Conservation (phyloP, 805 yeast species). For the Tanozyma kutaoensis region DNA sequence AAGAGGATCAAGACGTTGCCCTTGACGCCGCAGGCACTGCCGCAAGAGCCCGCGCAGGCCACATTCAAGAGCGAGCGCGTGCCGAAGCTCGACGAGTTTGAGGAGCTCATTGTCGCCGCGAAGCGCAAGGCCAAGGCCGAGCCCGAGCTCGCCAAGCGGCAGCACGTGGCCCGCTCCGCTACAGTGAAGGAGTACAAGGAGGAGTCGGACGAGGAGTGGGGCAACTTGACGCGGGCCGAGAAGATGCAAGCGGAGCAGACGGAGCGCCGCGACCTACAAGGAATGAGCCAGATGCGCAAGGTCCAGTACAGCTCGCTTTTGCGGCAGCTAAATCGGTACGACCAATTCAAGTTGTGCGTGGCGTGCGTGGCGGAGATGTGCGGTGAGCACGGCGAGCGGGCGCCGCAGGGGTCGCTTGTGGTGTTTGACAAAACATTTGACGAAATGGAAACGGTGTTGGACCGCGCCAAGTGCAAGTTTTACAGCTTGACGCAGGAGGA, state of each 20-base stretch:
- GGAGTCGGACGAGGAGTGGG: background rate
- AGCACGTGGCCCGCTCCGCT: too few relatives aligned
- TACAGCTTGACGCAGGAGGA: too few relatives aligned
- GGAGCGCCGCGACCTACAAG: background rate
- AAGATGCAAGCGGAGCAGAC: too few relatives aligned
- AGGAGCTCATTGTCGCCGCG: conserved; percentile 5
- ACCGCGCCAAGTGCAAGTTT: conserved; percentile 7
- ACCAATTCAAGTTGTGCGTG: conserved; percentile 14
- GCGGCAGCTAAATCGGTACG: conserved; percentile 13
- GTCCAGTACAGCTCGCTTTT: conserved; percentile 10
- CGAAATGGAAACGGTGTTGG: conserved; percentile 9
- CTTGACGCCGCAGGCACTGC: background rate
- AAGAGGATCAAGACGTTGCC: conserved; percentile 2
- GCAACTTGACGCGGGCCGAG: background rate
- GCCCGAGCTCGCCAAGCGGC: background rate
- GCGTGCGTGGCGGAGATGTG: conserved; percentile 14
- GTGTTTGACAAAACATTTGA: conserved; percentile 9
- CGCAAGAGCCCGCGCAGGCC: conserved; percentile 1
- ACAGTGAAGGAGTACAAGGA: too few relatives aligned
- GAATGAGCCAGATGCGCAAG: conserved; percentile 8
- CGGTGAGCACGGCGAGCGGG: conserved; percentile 7
- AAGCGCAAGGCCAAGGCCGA: conserved; percentile 4
- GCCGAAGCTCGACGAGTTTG: conserved; percentile 5
- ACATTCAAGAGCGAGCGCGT: conserved; percentile 2
- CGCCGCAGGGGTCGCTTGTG: conserved; percentile 11